Conservation (phyloP, 1,139 yeast species). For the Yamadazyma songkhlaensis region DNA sequence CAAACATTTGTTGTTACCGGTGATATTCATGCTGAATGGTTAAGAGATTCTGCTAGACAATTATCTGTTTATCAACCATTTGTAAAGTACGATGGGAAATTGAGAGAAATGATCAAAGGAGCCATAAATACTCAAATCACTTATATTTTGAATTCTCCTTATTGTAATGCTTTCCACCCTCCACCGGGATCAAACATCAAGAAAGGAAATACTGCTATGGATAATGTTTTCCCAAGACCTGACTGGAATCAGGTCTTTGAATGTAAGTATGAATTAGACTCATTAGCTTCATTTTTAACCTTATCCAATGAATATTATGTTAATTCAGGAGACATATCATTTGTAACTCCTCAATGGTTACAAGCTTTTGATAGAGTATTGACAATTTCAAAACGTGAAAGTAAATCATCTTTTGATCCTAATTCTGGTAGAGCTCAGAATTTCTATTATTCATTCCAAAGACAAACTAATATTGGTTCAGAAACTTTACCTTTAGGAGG, state of each 20-base stretch:
- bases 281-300: slow-evolving; percentile 78
- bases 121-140: slow-evolving; percentile 79
- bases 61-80: slow-evolving; percentile 72
- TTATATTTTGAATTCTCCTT: slow-evolving; percentile 62
- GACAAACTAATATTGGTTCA: slow-evolving; percentile 72
- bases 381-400: slow-evolving; percentile 57
- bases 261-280: slow-evolving; percentile 87
- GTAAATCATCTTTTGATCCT: slow-evolving; percentile 59
- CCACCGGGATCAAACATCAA: slow-evolving; percentile 60
- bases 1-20: slow-evolving; percentile 77
- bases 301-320: slow-evolving; percentile 68
- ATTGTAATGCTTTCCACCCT: slow-evolving; percentile 91
- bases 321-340: slow-evolving; percentile 50
- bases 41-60: slow-evolving; percentile 84
- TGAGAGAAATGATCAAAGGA: slow-evolving; percentile 61
- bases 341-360: slow-evolving; percentile 57
- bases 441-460: slow-evolving; percentile 62
- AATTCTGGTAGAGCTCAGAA: slow-evolving; percentile 51
- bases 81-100: slow-evolving; percentile 44
- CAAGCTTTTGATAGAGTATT: slow-evolving; percentile 55
- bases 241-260: slow-evolving; percentile 76
- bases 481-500: slow-evolving; percentile 81
- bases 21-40: slow-evolving; percentile 88
- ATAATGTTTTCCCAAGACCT: slow-evolving; percentile 65
- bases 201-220: slow-evolving; percentile 55